A percentile compares a stretch with the other conserved stretches of the same genome.
These are phyloP conservation scores for Fistulina hepatica DNA, from an alignment of 1,284 basidiomycete genomes.

Conservation along the genomic window DNA sequence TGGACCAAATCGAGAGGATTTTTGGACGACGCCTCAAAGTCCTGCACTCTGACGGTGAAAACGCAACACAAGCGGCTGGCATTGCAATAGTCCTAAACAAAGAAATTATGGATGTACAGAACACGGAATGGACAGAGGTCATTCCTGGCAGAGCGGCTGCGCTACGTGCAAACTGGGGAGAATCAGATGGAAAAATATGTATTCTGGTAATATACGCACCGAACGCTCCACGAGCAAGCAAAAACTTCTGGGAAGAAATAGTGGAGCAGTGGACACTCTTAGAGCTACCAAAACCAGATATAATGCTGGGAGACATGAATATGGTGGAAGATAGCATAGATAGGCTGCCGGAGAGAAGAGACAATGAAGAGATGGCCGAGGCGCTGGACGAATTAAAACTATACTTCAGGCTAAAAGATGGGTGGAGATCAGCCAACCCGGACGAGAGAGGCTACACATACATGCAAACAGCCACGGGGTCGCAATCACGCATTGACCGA, in stretches of 20 bases:
- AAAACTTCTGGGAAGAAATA: conserved; percentile 11
- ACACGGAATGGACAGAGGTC: conserved; percentile 1
- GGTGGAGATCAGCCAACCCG: conserved; percentile 7
- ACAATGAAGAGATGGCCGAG: not conserved
- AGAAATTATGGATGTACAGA: not conserved
- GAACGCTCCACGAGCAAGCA: conserved; percentile 9
- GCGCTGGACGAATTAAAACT: conserved; percentile 7
- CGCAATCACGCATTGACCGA: not conserved
- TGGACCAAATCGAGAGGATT: not conserved
- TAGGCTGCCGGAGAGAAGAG: conserved; percentile 5
- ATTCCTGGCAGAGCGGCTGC: conserved; percentile 11
- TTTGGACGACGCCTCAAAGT: not conserved
- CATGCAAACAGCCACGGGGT: not conserved
- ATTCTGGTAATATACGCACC: conserved; percentile 13
- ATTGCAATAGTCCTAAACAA: conserved; percentile 10
- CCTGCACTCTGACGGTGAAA: not conserved
- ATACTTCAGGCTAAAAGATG: conserved; percentile 4
- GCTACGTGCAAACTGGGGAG: conserved; percentile 5
- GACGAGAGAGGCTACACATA: not conserved
- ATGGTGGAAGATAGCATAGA: conserved; percentile 10
- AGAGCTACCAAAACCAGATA: conserved; percentile 7
- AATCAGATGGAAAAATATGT: conserved; percentile 4
- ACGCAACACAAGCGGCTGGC: conserved; percentile 1
- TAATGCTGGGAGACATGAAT: conserved; percentile 7
- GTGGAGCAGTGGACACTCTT: not conserved